Conservation (phyloP, 768 basidiomycete genomes). For the Hirschioporus abietinus region DNA sequence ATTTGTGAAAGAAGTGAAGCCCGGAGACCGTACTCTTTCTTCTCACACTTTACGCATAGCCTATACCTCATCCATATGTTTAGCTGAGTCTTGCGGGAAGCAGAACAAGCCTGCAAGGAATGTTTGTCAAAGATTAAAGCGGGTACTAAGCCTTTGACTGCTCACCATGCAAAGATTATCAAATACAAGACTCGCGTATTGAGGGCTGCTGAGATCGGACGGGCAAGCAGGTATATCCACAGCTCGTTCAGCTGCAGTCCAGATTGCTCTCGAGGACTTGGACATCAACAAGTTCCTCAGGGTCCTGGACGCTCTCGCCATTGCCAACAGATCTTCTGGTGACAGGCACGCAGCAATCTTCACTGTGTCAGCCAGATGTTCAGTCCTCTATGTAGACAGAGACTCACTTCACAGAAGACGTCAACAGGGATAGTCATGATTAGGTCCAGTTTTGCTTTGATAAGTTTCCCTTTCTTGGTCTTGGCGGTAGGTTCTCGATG, state of each 20-base stretch:
- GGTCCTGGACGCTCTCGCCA: background rate
- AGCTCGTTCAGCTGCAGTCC: background rate
- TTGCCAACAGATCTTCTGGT: background rate
- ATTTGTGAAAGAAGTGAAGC: no score
- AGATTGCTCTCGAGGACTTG: background rate
- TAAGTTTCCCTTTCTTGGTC: no score
- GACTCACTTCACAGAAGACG: background rate
- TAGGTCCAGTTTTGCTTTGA: background rate
- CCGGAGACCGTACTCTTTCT: background rate
- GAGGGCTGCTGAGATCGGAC: background rate
- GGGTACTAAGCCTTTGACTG: background rate
- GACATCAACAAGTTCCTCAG: background rate
- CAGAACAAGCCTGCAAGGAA: background rate
- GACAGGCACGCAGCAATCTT: background rate
- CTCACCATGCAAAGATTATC: background rate
- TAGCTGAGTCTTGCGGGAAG: background rate
- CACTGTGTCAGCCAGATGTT: background rate
- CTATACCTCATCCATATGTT: background rate
- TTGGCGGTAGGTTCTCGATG: no score
- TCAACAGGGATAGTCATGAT: slow-evolving; percentile 1
- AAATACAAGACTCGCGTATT: background rate
- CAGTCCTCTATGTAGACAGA: background rate
- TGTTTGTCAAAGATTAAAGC: background rate
- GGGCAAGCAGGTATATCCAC: background rate
- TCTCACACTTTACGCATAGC: background rate